Percentiles rank a stretch among this genome's conserved stretches.
Conservation (phyloP, 352 stramenopile genomes). For the Lagenidium giganteum region DNA sequence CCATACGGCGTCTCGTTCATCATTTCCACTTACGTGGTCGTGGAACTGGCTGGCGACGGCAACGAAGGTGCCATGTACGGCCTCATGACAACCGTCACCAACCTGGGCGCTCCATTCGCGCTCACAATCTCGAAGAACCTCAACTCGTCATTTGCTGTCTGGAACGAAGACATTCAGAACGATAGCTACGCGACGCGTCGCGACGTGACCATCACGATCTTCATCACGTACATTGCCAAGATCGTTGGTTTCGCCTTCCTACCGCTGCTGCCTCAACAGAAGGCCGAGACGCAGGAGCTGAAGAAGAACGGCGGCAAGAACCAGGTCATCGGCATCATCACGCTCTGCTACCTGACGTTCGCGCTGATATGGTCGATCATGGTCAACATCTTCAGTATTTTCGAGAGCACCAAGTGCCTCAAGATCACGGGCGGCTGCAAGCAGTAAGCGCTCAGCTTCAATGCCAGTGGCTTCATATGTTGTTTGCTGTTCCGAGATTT, state of each 20-base stretch:
- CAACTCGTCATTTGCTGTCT: slow-evolving; percentile 15
- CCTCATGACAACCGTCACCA: slow-evolving; percentile 24
- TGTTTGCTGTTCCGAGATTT: too few species aligned
- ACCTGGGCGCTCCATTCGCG: slow-evolving; percentile 18
- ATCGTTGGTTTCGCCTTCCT: slow-evolving; percentile 16
- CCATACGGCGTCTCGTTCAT: slow-evolving; percentile 13
- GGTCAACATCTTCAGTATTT: slow-evolving; percentile 20
- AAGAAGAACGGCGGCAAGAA: slow-evolving; percentile 19
- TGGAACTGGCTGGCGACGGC: slow-evolving; percentile 21
- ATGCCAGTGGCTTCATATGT: too few species aligned
- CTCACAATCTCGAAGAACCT: slow-evolving; percentile 19
- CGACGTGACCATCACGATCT: slow-evolving; percentile 17
- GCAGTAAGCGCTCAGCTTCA: too few species aligned
- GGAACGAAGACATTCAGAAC: slow-evolving; percentile 15
- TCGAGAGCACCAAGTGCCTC: slow-evolving; percentile 24
- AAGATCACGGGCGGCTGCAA: slow-evolving; percentile 18
- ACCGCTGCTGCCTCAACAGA: slow-evolving; percentile 11
- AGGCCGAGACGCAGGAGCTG: slow-evolving; percentile 19
- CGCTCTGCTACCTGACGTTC: slow-evolving; percentile 17
- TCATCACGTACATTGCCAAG: slow-evolving; percentile 22
- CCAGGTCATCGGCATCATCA: slow-evolving; percentile 13
- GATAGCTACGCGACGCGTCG: slow-evolving; percentile 16
- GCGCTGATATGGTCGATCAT: slow-evolving; percentile 19
- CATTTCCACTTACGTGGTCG: slow-evolving; percentile 15
- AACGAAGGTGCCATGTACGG: slow-evolving; percentile 24